These are phyloP conservation scores for Tremellales sp. DNA, from an alignment of 1,284 basidiomycete genomes.

Conservation along the genomic window DNA sequence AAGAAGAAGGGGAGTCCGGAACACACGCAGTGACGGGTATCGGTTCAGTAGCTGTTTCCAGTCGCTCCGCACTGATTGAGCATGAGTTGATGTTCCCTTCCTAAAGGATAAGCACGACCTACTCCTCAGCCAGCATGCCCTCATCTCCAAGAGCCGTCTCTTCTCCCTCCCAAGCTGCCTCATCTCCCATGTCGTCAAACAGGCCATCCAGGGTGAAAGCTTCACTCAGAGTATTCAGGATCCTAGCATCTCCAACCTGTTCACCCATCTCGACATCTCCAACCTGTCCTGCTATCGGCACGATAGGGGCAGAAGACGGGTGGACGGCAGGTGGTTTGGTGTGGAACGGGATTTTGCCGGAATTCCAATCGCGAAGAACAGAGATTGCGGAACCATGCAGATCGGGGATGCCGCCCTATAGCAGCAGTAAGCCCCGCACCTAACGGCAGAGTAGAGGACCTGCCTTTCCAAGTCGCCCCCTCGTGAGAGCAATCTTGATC, in stretches of 20 bases:
- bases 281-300: conserved; percentile 7
- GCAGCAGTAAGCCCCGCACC: background rate
- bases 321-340: conserved; percentile 74
- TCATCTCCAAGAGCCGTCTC: conserved; percentile 23
- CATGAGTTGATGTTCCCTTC: background rate
- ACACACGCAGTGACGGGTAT: background rate
- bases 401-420: conserved; percentile 85
- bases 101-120: conserved; percentile 6
- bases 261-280: conserved; percentile 38
- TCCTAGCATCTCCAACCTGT: conserved; percentile 42
- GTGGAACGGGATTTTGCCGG: conserved; percentile 89
- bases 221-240: conserved; percentile 42
- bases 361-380: conserved; percentile 92
- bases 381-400: conserved; percentile 75
- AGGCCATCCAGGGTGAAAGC: conserved; percentile 48
- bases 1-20: background rate
- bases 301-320: conserved; percentile 56
- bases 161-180: conserved; percentile 43
- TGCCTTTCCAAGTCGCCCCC: conserved; percentile 80
- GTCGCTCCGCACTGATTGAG: background rate
- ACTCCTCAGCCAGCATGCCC: conserved; percentile 27
- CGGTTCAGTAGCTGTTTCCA: background rate
- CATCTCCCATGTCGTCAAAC: conserved; percentile 40
- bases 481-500: conserved; percentile 80
- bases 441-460: conserved; percentile 4